Base-by-base conservation (phyloP, 176 grass and related monocot species). In the Oryza glaberrima region DNA sequence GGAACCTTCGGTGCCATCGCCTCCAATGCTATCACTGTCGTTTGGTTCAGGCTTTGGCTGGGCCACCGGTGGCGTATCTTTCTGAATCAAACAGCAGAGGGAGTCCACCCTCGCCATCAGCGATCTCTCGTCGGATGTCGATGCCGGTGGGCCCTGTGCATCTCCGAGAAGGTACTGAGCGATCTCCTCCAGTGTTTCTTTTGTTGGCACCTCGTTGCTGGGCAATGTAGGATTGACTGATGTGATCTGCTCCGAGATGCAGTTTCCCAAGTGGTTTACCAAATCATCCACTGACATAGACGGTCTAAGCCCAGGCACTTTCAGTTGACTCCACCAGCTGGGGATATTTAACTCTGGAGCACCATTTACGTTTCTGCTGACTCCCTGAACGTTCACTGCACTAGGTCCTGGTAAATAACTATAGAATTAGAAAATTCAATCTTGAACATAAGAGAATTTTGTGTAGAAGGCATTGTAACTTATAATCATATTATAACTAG, bases 231-330 rank as follows among this genome's bases (percentile, higher is more conserved):
- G 74, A 74, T 90, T 92, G 64, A 85, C 87, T 45, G 96, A 98
- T 65, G 84, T 88, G 44, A 94, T 92, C 83, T 97, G 92, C 82
- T 94, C 92, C 30, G 78, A 88, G 78, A 98, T 94, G 86, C 93
- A 95, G 56, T 90, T 91, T 63, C 91, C 95, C 67, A 98, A 81
- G 67, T 98, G 95, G 82, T 83, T 98, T 34, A 98, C 93, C 61
- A 98, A 77, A 86, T 98, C 96, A 70, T 91, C 88, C 77, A 95
- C 88, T 9, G 96, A 95, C 91, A 98, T 98, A 7, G 91, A 95
- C n/a, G 88, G 85, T 77, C 77, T 86, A 73, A 98, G 82, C 69
- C 89, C 93, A 34, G 91, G 93, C 72, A 90, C 83, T 84, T 95
- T 98, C 70, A 98, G 84, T 73, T 92, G 96, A 78, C 94, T 83